Evolutionary conservation across 768 basidiomycete species (phyloP), one percentile per base, ranked within the genome.

Genomic region (Tulasnella sp.): DNA sequence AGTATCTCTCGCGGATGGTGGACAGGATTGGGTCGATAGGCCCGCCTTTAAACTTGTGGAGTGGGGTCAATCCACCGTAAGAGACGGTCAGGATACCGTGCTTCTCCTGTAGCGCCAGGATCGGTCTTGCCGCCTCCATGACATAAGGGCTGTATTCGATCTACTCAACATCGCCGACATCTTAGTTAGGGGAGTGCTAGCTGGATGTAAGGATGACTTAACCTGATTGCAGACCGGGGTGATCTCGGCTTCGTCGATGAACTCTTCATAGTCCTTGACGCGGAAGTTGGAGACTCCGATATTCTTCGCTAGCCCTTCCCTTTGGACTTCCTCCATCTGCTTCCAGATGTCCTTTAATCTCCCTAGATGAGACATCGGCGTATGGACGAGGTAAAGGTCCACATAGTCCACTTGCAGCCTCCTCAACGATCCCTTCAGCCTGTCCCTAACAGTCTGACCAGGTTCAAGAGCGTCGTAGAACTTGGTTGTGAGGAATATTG

Each of bases 261-360:
- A 25, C 56, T 67, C 66, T 31, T 70, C 62, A 25, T 73, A 54
- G 62, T 75, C 70, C 22, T 65, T 64, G 24, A 70, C 49, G 2
- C 70, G 64, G 60, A 68, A 74, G 65, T 74, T 75, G 27, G 67
- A 69, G 1, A 75, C 70, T 2, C 74, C 73, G 60, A 75, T 73
- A 12, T 67, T 67, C 57, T 67, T 70, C 38, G 68, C 63, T 30
- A 64, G 55, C 0, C 73, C 72, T 19, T 66, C 61, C 27, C 60
- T 49, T 43, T 65, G 61, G 52, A 69, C 53, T 12, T 64, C 62
- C 53, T 70, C 69, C 64, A 72, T 65, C 31, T 59, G 60, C 48
- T 66, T 63, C 70, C 70, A 71, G 29, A 64, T 60, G 17, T 66
- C 65, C 25, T 59, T 64, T 22, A 66, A 21, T n/a, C 65, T 58